Base-by-base conservation (phyloP, 257 asterid species). In the Nyctanthes arbortristis region DNA sequence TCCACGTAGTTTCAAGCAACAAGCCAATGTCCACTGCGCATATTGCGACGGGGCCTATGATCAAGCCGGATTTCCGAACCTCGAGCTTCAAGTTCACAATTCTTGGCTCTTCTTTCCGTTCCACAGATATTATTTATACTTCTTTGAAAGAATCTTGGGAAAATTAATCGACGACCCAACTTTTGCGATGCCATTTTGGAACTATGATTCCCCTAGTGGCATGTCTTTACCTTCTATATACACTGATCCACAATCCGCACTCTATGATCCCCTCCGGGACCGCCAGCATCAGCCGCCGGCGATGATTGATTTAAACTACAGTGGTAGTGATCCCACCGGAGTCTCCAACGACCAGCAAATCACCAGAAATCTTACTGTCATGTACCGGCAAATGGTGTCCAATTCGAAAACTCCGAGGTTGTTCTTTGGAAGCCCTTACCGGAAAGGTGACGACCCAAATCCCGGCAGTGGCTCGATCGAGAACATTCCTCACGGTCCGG, bases 1-100 rank as follows among this genome's bases (percentile, higher is more conserved):
- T 71, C 97, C 97, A 0, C 85, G 96, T 13, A 92, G 82, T 78
- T 92, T 92, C 84, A 85, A 7, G 66, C 89, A 89, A 25, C 97
- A 89, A 11, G 97, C 97, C 1, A 79, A 82, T 56, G 85, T 91
- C 63, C 97, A 91, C 55, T 91, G 96, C 33, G 96, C 97, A 49
- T 91, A 91, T 45, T 91, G 97, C 67, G 85, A 87, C 71, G 97
- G 96, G 27, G 93, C 96, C 2, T 86, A 89, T 32, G 96, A 87
- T 30, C 97, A 92, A 60, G 81, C 75, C 3, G 96, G 96, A 1
- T 87, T 89, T 33, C 97, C 96, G 0, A 58, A 87, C 60, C 77
- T 84, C 0, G 96, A 89, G 76, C 84, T 89, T n/a, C 97, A 89
- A 76, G 87, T 92, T 56, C 97, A 92, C 74, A 45, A 10, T 40